Evolutionary conservation across 192 early-diverging fungal species (phyloP).

Genomic region (Gryganskiella cystojenkinii): DNA sequence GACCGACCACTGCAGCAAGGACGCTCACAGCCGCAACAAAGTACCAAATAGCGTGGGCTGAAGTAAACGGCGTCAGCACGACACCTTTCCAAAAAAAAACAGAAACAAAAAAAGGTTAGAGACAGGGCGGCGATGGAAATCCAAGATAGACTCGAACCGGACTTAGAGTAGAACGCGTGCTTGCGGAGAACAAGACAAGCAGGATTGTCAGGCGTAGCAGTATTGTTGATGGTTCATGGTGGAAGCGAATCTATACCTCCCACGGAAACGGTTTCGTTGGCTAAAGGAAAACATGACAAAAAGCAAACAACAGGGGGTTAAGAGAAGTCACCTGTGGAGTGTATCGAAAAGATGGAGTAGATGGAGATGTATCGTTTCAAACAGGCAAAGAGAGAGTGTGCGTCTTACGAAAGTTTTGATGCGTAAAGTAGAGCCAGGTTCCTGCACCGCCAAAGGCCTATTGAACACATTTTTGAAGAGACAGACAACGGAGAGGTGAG

Average conservation of each 20-base stretch:
- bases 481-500: not conserved
- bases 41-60: conserved; percentile 36
- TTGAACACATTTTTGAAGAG: not conserved
- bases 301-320: not conserved
- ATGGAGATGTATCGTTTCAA: not conserved
- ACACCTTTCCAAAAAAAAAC: conserved; percentile 3
- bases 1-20: conserved; percentile 38
- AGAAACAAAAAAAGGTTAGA: not conserved
- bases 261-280: not conserved
- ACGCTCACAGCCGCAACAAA: conserved; percentile 41
- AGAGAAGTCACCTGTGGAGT: too few relatives aligned
- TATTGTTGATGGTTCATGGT: too few relatives aligned
- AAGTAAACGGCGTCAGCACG: conserved; percentile 15
- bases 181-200: not conserved
- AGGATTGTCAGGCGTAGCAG: not conserved
- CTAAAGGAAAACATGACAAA: not conserved
- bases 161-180: not conserved
- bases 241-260: too few relatives aligned
- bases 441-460: conserved; percentile 44
- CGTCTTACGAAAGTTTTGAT: conserved; percentile 37
- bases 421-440: conserved; percentile 35
- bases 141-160: not conserved
- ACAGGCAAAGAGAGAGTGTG: not conserved
- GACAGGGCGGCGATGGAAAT: not conserved
- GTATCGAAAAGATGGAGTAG: not conserved